Percentiles rank a stretch among this genome's conserved stretches.
Conservation (phyloP, 352 stramenopile genomes). For the Phytophthora megakarya region DNA sequence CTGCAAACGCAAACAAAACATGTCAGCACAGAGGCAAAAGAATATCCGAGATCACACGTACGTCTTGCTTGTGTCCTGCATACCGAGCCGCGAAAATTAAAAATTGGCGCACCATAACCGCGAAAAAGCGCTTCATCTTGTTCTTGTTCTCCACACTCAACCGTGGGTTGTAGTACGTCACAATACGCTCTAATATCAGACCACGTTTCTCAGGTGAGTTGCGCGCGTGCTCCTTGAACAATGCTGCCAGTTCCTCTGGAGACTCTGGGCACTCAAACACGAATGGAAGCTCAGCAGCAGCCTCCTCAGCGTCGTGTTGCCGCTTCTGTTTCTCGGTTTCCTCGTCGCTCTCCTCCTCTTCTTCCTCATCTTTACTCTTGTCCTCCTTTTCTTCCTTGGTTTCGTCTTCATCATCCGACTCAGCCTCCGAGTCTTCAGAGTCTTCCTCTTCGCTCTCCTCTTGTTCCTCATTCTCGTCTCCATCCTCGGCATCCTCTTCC, state of each 20-base stretch:
- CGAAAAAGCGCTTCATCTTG: conserved; percentile 97
- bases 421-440: conserved; percentile 48
- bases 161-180: conserved; percentile 93
- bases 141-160: conserved; percentile 94
- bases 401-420: conserved; percentile 54
- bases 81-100: conserved; percentile 89
- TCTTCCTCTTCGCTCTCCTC: conserved; percentile 52
- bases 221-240: conserved; percentile 91
- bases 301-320: conserved; percentile 52
- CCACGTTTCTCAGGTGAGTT: conserved; percentile 71
- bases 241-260: conserved; percentile 85
- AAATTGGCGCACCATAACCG: conserved; percentile 94
- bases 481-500: conserved; percentile 58
- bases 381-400: conserved; percentile 33
- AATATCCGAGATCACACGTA: conserved; percentile 29
- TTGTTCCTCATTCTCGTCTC: conserved; percentile 54
- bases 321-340: conserved; percentile 84
- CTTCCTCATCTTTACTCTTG: conserved; percentile 49
- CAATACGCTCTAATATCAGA: conserved; percentile 92
- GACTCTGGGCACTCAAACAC: conserved; percentile 94
- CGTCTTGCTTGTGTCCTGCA: conserved; percentile 64
- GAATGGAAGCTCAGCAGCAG: conserved; percentile 91
- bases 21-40: conserved; percentile 3
- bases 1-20: conserved; percentile 44
- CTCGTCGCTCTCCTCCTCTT: conserved; percentile 60